These are phyloP conservation scores for Xylaria sp. DNA, from an alignment of 2,329 filamentous ascomycete species.

Conservation along the genomic window DNA sequence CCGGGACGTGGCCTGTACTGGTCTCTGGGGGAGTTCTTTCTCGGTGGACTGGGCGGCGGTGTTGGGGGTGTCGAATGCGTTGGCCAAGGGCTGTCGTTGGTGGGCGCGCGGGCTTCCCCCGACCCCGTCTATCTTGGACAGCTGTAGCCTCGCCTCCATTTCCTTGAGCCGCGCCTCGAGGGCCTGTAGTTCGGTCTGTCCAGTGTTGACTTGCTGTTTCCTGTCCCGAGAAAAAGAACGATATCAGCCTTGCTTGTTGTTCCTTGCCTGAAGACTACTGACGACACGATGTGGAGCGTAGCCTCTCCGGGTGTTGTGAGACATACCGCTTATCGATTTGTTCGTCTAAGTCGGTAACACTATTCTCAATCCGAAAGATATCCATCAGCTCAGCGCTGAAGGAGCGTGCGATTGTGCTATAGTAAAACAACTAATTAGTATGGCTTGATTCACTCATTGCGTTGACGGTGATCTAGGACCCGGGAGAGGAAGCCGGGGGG, in stretches of 20 bases:
- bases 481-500: background rate
- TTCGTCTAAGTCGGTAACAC: slow-evolving; percentile 76
- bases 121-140: slow-evolving; percentile 13
- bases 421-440: slow-evolving; percentile 40
- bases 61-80: slow-evolving; percentile 44
- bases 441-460: background rate
- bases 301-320: slow-evolving; percentile 22
- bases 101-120: slow-evolving; percentile 44
- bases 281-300: slow-evolving; percentile 5
- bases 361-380: slow-evolving; percentile 88
- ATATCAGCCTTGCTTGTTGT: slow-evolving; percentile 25
- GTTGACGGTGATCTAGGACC: background rate
- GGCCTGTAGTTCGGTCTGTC: slow-evolving; percentile 83
- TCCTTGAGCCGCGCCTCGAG: slow-evolving; percentile 86
- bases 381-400: slow-evolving; percentile 89
- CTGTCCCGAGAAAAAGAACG: slow-evolving; percentile 58
- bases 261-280: background rate
- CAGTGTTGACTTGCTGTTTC: slow-evolving; percentile 80
- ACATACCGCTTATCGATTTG: slow-evolving; percentile 85
- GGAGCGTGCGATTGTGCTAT: slow-evolving; percentile 85
- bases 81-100: slow-evolving; percentile 48
- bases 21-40: slow-evolving; percentile 48
- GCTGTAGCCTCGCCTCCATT: slow-evolving; percentile 79
- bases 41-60: slow-evolving; percentile 41
- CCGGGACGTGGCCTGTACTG: slow-evolving; percentile 55